phyloP scores from a whole-genome alignment of 208 protist species.

The Crithidia thermophila region DNA sequence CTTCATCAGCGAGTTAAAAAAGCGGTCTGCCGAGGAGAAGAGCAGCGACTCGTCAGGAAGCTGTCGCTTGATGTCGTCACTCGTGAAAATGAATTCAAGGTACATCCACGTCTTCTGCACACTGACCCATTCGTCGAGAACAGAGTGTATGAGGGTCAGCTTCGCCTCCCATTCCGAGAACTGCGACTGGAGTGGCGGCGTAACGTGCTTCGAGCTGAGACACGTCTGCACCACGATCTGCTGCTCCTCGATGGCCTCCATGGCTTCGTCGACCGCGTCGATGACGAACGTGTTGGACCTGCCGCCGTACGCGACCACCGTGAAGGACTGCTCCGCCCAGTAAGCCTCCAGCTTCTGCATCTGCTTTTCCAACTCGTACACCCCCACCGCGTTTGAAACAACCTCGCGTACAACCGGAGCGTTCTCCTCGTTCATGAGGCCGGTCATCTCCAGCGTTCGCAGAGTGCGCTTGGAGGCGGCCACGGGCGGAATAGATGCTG shows the following conservation, averaged over 20 bases:
- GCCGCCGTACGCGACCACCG: slow-evolving; percentile 70
- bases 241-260: slow-evolving; percentile 90
- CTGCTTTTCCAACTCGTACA: slow-evolving; percentile 86
- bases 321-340: slow-evolving; percentile 72
- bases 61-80: slow-evolving; percentile 96
- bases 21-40: slow-evolving; percentile 87
- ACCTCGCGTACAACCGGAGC: slow-evolving; percentile 69
- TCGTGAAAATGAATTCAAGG: slow-evolving; percentile 97
- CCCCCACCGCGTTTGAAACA: slow-evolving; percentile 85
- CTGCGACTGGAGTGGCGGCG: slow-evolving; percentile 45
- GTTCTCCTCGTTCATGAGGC: slow-evolving; percentile 52
- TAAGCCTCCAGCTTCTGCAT: slow-evolving; percentile 82
- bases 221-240: slow-evolving; percentile 89
- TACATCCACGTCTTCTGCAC: slow-evolving; percentile 97
- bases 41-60: slow-evolving; percentile 89
- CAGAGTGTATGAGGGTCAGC: slow-evolving; percentile 73
- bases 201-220: slow-evolving; percentile 81
- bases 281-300: slow-evolving; percentile 85
- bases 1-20: slow-evolving; percentile 91
- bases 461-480: slow-evolving; percentile 56
- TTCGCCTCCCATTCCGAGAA: slow-evolving; percentile 88
- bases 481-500: slow-evolving; percentile 41
- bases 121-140: slow-evolving; percentile 94
- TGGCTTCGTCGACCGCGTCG: slow-evolving; percentile 80
- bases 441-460: slow-evolving; percentile 34